phyloP scores from a whole-genome alignment of 2,329 filamentous ascomycete genomes.

The Colletotrichum sp. region DNA sequence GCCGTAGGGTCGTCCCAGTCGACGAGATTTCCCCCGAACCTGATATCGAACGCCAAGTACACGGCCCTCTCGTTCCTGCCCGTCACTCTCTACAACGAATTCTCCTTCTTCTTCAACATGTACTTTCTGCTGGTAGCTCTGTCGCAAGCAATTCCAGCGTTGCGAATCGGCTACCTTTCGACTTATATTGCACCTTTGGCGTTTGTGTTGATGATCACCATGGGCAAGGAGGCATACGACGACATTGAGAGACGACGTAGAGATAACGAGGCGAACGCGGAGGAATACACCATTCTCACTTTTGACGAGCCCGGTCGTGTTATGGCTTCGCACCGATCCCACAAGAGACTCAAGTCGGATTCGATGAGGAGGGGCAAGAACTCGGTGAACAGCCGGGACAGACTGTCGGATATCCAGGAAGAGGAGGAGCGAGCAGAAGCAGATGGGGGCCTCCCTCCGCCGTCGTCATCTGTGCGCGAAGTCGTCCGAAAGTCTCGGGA shows the following conservation, averaged over 20 bases:
- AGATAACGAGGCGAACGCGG: slow-evolving; percentile 93
- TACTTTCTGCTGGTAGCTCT: slow-evolving; percentile 96
- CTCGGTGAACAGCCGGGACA: slow-evolving; percentile 38
- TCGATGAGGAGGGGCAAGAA: slow-evolving; percentile 41
- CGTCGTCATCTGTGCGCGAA: slow-evolving; percentile 64
- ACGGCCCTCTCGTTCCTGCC: slow-evolving; percentile 94
- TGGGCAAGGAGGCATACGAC: slow-evolving; percentile 95
- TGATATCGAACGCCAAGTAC: slow-evolving; percentile 97
- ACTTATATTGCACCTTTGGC: slow-evolving; percentile 93
- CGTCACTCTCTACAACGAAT: slow-evolving; percentile 95
- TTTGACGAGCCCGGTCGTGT: slow-evolving; percentile 64
- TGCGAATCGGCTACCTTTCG: slow-evolving; percentile 92
- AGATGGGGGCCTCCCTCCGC: slow-evolving; percentile 40
- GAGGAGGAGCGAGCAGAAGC: slow-evolving; percentile 64
- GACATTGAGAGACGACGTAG: slow-evolving; percentile 86
- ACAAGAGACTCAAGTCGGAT: slow-evolving; percentile 53
- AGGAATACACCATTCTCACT: slow-evolving; percentile 79
- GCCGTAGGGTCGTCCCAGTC: slow-evolving; percentile 76
- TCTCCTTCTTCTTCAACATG: slow-evolving; percentile 99
- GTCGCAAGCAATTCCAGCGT: slow-evolving; percentile 86
- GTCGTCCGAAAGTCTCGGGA: slow-evolving; percentile 83
- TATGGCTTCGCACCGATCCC: slow-evolving; percentile 35
- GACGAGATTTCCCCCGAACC: slow-evolving; percentile 84
- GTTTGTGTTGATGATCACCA: slow-evolving; percentile 89
- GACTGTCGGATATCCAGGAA: slow-evolving; percentile 71